phyloP scores from a whole-genome alignment of 2,329 filamentous ascomycete genomes.

The Sporothrix brunneoviolacea region DNA sequence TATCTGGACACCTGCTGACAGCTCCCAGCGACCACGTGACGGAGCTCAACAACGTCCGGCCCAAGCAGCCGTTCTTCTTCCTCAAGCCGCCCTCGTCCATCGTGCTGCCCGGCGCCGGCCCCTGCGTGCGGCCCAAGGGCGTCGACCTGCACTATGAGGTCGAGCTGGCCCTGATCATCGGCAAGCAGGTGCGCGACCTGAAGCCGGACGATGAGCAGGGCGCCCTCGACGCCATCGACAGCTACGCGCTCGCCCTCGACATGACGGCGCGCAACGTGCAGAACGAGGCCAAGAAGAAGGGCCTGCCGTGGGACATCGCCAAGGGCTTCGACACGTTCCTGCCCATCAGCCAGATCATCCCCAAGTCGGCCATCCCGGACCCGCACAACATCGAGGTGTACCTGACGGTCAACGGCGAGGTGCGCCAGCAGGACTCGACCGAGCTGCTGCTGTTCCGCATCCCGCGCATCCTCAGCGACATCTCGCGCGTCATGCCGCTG shows the following conservation, averaged over 20 bases:
- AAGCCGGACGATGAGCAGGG: slow-evolving; percentile 64
- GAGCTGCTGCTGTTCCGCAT: slow-evolving; percentile 90
- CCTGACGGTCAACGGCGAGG: slow-evolving; percentile 72
- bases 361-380: slow-evolving; percentile 72
- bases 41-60: slow-evolving; percentile 79
- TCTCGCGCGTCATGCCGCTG: slow-evolving; percentile 90
- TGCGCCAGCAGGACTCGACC: slow-evolving; percentile 81
- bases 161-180: slow-evolving; percentile 84
- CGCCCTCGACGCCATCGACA: slow-evolving; percentile 76
- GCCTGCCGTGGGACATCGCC: slow-evolving; percentile 89
- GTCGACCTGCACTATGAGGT: slow-evolving; percentile 91
- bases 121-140: slow-evolving; percentile 74
- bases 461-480: slow-evolving; percentile 79
- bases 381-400: slow-evolving; percentile 85
- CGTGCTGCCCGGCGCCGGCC: slow-evolving; percentile 68
- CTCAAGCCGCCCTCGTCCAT: slow-evolving; percentile 88
- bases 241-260: slow-evolving; percentile 87
- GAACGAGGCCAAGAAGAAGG: slow-evolving; percentile 94
- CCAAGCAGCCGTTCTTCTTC: slow-evolving; percentile 98
- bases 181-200: slow-evolving; percentile 71
- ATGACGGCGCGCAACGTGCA: slow-evolving; percentile 96
- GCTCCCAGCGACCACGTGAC: slow-evolving; percentile 73
- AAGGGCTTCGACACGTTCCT: slow-evolving; percentile 99
- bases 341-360: slow-evolving; percentile 74
- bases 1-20: slow-evolving; percentile 18